Evolutionary conservation across 371 early-diverging fungal species (phyloP).

Genomic region (Rhizopus delemar): DNA sequence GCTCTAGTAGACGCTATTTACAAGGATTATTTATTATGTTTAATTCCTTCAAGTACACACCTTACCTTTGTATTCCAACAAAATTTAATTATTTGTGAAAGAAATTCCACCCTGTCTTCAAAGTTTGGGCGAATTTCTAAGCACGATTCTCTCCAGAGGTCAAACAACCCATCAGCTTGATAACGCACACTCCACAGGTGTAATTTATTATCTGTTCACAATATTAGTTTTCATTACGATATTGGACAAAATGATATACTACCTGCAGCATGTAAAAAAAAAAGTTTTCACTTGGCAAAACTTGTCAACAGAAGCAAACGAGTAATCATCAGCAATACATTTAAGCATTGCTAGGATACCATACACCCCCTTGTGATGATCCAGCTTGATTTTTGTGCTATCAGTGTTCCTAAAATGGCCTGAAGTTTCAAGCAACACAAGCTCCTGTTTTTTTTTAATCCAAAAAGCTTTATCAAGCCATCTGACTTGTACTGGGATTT

Average conservation of each 20-base stretch:
- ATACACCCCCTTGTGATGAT: slow-evolving; percentile 11
- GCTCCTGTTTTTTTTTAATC: not conserved
- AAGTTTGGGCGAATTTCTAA: slow-evolving; percentile 8
- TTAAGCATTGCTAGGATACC: slow-evolving; percentile 15
- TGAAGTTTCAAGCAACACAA: slow-evolving; percentile 7
- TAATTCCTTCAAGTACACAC: not conserved
- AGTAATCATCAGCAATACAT: slow-evolving; percentile 14
- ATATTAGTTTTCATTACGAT: not conserved
- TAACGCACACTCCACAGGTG: slow-evolving; percentile 13
- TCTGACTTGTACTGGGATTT: slow-evolving; percentile 10
- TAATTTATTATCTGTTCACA: slow-evolving; percentile 7
- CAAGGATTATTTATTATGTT: slow-evolving; percentile 1
- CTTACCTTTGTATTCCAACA: slow-evolving; percentile 13
- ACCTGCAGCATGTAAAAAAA: slow-evolving; percentile 21
- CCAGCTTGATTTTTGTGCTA: slow-evolving; percentile 1
- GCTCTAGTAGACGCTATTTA: slow-evolving; percentile 4
- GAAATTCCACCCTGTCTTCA: slow-evolving; percentile 6
- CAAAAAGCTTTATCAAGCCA: slow-evolving; percentile 4
- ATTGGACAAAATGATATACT: slow-evolving; percentile 9
- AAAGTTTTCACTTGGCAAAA: slow-evolving; percentile 12
- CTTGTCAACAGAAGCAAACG: slow-evolving; percentile 11
- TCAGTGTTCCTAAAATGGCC: slow-evolving; percentile 1
- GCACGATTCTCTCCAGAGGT: slow-evolving; percentile 12
- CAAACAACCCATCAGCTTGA: slow-evolving; percentile 14
- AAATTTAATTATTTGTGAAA: slow-evolving; percentile 14